These are phyloP conservation scores for Hygrophila difformis DNA, from an alignment of 257 asterid genomes.

Conservation along the genomic window DNA sequence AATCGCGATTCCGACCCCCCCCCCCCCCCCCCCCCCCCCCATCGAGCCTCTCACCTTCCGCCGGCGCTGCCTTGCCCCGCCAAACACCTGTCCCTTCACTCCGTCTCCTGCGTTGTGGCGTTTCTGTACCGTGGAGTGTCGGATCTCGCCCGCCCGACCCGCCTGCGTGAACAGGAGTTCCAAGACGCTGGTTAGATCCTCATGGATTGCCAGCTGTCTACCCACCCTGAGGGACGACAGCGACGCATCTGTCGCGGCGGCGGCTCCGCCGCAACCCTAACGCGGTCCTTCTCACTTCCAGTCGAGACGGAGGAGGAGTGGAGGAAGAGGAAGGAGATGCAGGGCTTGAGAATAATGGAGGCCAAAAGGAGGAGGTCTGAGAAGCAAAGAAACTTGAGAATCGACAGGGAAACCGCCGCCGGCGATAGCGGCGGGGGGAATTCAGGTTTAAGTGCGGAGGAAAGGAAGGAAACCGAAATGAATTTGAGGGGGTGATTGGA, in stretches of 20 bases:
- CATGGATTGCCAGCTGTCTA: conserved; percentile 66
- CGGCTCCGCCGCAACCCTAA: conserved; percentile 34
- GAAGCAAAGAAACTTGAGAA: conserved; percentile 55
- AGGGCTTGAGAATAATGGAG: conserved; percentile 81
- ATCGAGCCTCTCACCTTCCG: no score
- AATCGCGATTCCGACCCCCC: no score
- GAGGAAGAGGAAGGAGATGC: conserved; percentile 90
- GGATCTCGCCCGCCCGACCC: no score
- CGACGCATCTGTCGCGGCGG: conserved; percentile 26
- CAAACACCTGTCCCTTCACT: no score
- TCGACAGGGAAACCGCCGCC: conserved; percentile 35
- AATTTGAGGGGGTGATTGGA: conserved; percentile 50
- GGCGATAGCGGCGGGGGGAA: conserved; percentile 18
- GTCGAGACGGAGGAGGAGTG: conserved; percentile 88
- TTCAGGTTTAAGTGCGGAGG: conserved; percentile 37
- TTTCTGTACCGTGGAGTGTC: no score
- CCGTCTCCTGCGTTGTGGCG: no score
- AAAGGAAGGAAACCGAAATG: conserved; percentile 52
- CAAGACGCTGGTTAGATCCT: conserved; percentile 47
- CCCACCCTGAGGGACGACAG: conserved; percentile 57
- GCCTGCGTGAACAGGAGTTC: conserved; percentile 69
- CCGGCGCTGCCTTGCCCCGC: no score
- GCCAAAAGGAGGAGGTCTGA: conserved; percentile 87
- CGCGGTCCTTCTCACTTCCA: conserved; percentile 75
- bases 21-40: no score